Percentiles rank a stretch among this genome's conserved stretches.
These are phyloP conservation scores for Lactarius indigo DNA, from an alignment of 768 basidiomycete species.

Conservation along the genomic window DNA sequence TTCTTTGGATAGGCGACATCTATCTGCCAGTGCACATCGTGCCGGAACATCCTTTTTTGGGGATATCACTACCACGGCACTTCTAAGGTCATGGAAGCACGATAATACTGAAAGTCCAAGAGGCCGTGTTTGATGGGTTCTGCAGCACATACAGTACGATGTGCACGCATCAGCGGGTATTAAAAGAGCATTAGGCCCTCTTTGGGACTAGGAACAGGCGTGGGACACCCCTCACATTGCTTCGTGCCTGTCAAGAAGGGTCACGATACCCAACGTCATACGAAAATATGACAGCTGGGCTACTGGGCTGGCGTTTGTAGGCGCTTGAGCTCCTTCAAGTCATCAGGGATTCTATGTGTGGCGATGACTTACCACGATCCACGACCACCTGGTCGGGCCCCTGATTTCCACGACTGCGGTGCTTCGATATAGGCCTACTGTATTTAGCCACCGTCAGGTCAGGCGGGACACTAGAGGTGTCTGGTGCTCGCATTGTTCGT, in stretches of 20 bases:
- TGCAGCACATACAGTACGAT: background rate
- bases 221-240: background rate
- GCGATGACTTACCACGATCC: background rate
- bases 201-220: background rate
- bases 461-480: too few species aligned
- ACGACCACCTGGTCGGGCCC: background rate
- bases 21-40: background rate
- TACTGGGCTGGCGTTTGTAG: background rate
- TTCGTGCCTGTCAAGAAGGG: background rate
- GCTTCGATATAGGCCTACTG: background rate
- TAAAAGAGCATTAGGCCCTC: background rate
- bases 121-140: background rate
- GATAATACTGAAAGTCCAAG: background rate
- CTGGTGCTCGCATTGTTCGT: background rate
- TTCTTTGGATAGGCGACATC: background rate
- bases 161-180: background rate
- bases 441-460: too few species aligned
- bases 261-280: background rate
- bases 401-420: background rate
- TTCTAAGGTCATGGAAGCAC: background rate
- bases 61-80: background rate
- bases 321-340: background rate
- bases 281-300: background rate
- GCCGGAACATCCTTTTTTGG: background rate
- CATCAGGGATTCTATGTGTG: too few species aligned